These are phyloP conservation scores for Colletotrichum siamense DNA, from an alignment of 2,329 filamentous ascomycete species.

Conservation along the genomic window DNA sequence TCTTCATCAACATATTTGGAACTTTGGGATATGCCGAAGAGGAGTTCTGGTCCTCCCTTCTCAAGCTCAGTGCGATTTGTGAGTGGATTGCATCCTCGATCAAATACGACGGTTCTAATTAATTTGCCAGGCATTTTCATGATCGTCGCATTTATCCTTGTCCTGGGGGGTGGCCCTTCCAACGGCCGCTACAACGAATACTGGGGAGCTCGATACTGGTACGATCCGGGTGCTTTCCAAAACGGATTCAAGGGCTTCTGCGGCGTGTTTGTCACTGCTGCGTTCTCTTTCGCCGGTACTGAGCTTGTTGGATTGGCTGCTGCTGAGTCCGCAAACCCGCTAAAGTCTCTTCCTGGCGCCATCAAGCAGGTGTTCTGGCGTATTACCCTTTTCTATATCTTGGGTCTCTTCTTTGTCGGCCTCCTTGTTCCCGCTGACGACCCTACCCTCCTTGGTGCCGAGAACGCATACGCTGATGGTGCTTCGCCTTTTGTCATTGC, in stretches of 20 bases:
- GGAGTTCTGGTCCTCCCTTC: conserved; percentile 57
- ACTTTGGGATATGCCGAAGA: conserved; percentile 58
- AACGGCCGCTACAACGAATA: conserved; percentile 49
- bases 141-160: conserved; percentile 63
- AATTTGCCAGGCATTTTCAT: conserved; percentile 59
- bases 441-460: conserved; percentile 36
- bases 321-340: conserved; percentile 73
- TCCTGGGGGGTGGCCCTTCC: conserved; percentile 64
- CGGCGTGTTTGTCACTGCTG: conserved; percentile 74
- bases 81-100: background rate
- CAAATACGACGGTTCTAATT: background rate
- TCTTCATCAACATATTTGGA: conserved; percentile 52
- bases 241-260: conserved; percentile 80
- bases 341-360: conserved; percentile 77
- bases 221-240: conserved; percentile 63
- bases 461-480: conserved; percentile 13
- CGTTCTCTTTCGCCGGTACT: conserved; percentile 76
- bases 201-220: conserved; percentile 56
- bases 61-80: conserved; percentile 55
- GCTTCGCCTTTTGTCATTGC: conserved; percentile 64
- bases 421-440: conserved; percentile 55
- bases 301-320: conserved; percentile 78
- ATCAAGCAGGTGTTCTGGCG: conserved; percentile 79
- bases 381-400: conserved; percentile 60
- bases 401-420: conserved; percentile 58